Base-by-base conservation (phyloP, 1,139 yeast genomes). In the Taphrina wiesneri region DNA sequence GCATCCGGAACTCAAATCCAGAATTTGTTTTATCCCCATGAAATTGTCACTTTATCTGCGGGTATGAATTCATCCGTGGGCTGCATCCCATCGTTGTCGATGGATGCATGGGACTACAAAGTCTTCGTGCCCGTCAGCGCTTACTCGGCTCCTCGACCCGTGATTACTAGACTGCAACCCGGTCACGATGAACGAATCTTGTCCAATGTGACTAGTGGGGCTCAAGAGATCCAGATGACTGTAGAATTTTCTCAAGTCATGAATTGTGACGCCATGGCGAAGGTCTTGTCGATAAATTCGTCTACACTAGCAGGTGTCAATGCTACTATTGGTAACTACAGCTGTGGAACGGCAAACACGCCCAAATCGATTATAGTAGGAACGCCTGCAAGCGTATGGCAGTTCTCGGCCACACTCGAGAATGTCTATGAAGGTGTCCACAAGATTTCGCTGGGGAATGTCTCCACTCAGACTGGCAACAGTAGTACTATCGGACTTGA, bases 1-100 rank as follows among this genome's bases (percentile, higher is more conserved):
- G 30, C 32, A 15, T 36, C 63, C 7, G 63, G 62, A 9, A 54
- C 56, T 15, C 41, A 47, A 1, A 39, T 66, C 3, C 62, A 56
- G 41, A 66, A 66, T 19, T 39, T 66, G 34, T 45, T 66, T 30
- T 66, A 56, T 41, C 68, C 68, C 15, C 54, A 63, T 17, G 68
- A 66, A 3, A 66, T 51, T 15, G 36, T 53, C 34, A 49, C 63
- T 2, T 43, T 66, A 1, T 28, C 52, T 15, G 25, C 59, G 5
- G 63, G 65, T 5, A 39, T 51, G 30, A 65, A 61, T 17, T 45
- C 61, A 26, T 36, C 56, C 1, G 53, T 54, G 30, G 68, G 68
- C 1, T 67, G 68, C 39, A 19, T 67, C 1, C 53, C 62, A 1
- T 19, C 52, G n/a, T 25, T 67, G 49, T 30, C 36, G 9, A 45